Base-by-base conservation (phyloP, 176 grass and related monocot genomes). In the Otatea glauca region DNA sequence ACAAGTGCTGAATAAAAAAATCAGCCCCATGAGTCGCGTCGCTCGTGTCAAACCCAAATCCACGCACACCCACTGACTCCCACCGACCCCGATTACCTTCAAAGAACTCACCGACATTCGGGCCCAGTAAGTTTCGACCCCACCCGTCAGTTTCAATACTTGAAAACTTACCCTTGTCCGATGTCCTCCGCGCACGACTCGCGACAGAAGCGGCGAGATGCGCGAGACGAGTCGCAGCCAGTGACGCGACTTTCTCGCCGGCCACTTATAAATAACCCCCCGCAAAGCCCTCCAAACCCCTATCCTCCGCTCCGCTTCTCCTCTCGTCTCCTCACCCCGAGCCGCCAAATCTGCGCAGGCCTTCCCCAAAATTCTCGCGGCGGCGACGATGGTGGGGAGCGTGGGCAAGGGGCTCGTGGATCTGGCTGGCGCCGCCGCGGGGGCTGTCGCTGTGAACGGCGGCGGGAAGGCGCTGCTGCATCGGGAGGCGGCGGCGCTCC, bases 361-460 rank as follows among this genome's bases (percentile, higher is more conserved):
- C 63, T 4, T 69, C 50, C 25, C 54, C 72, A n/a, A 51, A 10
- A 14, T 61, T 4, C 70, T 4, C 38, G 50, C 50, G 58, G 58
- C 76, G 38, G 16, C 9, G 78, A 58, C 21, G 13, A 98, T 98
- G 95, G 95, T 97, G 35, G 92, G 92, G 9, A 91, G 88, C 81
- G 84, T 94, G 74, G 92, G 87, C 80, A 94, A 72, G 73, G 87
- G 82, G 20, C 66, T 86, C 6, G 45, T 80, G 43, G 88, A 94
- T 88, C 91, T 93, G 14, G 65, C 29, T 5, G 70, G 59, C 4
- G 65, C 44, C 2, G 38, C 24, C 1, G 25, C 45, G 4, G 76
- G 25, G 1, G 21, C 86, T 9, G 64, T 37, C 6, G 41, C 39
- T 0, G 37, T 50, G 67, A 75, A 75, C 70, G 70, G 77, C 1